Percentiles rank a stretch among this genome's conserved stretches.
Conservation (phyloP, 2,329 filamentous ascomycete genomes). For the Parastagonospora nodorum region DNA sequence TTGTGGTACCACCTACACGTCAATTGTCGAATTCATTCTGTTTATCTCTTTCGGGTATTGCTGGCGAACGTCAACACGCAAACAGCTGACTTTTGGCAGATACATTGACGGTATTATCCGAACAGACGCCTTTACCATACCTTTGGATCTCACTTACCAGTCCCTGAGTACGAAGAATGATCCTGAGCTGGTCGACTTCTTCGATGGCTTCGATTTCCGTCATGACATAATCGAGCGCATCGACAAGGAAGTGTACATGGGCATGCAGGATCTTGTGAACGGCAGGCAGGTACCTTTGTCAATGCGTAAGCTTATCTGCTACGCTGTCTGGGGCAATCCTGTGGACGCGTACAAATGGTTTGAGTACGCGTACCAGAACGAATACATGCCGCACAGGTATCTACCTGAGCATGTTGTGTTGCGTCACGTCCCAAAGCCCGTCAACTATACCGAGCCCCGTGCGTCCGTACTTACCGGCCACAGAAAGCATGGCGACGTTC, state of each 20-base stretch:
- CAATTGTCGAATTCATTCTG: not conserved
- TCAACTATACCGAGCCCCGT: constrained; percentile 14
- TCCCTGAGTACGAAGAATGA: constrained; percentile 18
- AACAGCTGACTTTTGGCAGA: constrained; percentile 6
- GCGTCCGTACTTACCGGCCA: constrained; percentile 6
- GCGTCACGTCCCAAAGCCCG: constrained; percentile 18
- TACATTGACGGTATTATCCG: constrained; percentile 23
- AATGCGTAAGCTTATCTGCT: constrained; percentile 27
- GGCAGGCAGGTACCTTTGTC: constrained; percentile 11
- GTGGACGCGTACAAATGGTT: constrained; percentile 39
- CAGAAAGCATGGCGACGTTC: constrained; percentile 16
- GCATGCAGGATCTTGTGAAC: constrained; percentile 11
- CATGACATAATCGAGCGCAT: constrained; percentile 31
- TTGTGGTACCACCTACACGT: too few species aligned
- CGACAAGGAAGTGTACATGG: constrained; percentile 20
- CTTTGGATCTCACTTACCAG: constrained; percentile 9
- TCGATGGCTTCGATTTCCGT: constrained; percentile 28
- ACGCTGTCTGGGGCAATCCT: constrained; percentile 33
- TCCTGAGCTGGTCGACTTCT: constrained; percentile 29
- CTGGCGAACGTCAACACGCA: too few species aligned
- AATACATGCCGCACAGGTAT: constrained; percentile 29
- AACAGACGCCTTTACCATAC: constrained; percentile 15
- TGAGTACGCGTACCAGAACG: constrained; percentile 33
- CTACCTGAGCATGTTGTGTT: constrained; percentile 35
- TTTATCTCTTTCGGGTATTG: not conserved